These are phyloP conservation scores for Pharus latifolius DNA, from an alignment of 176 grass and related monocot species.

Conservation along the genomic window DNA sequence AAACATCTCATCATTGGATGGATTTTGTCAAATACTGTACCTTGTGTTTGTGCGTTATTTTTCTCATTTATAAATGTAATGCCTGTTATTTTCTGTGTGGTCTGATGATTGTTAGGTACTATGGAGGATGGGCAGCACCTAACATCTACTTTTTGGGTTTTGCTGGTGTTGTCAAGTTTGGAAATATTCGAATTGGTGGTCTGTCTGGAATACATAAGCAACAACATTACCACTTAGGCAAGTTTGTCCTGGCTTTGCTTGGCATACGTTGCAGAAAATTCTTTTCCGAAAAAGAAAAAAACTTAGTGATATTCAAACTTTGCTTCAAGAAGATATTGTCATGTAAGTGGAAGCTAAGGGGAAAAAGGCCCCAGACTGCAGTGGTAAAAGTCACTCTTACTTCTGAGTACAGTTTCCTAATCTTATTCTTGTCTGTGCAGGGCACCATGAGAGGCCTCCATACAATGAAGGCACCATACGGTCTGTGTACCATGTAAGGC, in stretches of 20 bases:
- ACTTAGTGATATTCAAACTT: background rate
- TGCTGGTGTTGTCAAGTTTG: conserved; percentile 88
- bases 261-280: background rate
- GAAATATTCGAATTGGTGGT: conserved; percentile 86
- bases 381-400: background rate
- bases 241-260: conserved; percentile 15
- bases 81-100: background rate
- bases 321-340: background rate
- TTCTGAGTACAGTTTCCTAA: conserved; percentile 1
- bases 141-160: conserved; percentile 90
- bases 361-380: background rate
- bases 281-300: no score
- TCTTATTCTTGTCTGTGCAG: conserved; percentile 21
- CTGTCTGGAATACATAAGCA: conserved; percentile 82
- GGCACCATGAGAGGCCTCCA: conserved; percentile 78
- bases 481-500: conserved; percentile 76
- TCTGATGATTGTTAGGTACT: conserved; percentile 47
- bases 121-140: conserved; percentile 91
- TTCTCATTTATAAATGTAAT: conserved; percentile 2
- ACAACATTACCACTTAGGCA: conserved; percentile 46
- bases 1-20: background rate
- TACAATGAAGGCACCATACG: conserved; percentile 48
- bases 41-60: background rate
- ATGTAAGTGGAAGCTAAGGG: background rate
- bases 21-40: background rate